Conservation (phyloP, 176 grass and related monocot genomes). For the Themeda triandra region DNA sequence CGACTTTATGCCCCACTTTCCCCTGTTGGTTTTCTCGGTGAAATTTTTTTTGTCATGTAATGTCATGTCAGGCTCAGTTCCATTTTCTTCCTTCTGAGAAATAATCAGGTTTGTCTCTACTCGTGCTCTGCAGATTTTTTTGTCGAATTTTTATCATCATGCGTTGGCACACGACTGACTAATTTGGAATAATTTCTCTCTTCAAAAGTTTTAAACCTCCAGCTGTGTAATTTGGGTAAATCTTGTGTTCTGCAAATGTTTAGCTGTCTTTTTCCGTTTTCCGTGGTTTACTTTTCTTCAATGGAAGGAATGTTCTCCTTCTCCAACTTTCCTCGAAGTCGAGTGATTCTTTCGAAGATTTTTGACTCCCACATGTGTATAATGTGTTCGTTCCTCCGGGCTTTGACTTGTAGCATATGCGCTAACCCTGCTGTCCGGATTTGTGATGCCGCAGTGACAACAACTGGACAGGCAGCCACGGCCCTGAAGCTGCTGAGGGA, state of each 20-base stretch:
- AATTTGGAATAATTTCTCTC: neutral
- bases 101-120: neutral
- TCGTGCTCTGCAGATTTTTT: neutral
- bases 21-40: neutral
- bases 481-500: constrained; percentile 75
- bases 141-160: neutral
- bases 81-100: neutral
- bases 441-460: constrained; percentile 61
- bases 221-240: neutral
- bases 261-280: neutral
- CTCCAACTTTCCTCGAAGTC: neutral
- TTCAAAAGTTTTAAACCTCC: neutral
- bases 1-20: neutral
- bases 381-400: neutral
- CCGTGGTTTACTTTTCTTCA: neutral
- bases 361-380: neutral
- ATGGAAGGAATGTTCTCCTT: neutral
- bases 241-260: neutral
- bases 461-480: constrained; percentile 49
- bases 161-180: neutral
- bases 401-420: neutral
- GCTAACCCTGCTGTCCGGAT: constrained; percentile 17
- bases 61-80: constrained; percentile 28
- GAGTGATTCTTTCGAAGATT: neutral
- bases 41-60: constrained; percentile 7